These are phyloP conservation scores for Pseudogymnoascus sp. DNA, from an alignment of 2,329 filamentous ascomycete genomes.

Conservation along the genomic window DNA sequence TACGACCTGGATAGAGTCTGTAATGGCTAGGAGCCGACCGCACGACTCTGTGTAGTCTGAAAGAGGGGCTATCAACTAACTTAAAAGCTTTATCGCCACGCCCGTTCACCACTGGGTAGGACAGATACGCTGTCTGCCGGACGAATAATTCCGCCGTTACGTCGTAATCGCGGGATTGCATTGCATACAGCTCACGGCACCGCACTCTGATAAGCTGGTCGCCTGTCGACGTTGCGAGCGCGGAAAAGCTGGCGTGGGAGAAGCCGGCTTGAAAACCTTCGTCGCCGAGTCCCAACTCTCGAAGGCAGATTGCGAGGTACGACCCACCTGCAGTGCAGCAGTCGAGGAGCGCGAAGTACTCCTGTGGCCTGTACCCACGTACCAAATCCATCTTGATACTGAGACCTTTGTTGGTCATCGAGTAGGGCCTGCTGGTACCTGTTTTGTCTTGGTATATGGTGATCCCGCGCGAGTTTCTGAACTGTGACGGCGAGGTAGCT, in stretches of 20 bases:
- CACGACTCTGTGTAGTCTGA: too few relatives aligned
- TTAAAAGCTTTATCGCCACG: neutral
- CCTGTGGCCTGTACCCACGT: neutral
- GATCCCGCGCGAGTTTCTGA: neutral
- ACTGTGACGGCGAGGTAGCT: neutral
- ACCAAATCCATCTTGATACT: neutral
- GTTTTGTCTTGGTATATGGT: neutral
- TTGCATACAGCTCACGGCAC: neutral
- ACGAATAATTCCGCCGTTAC: neutral
- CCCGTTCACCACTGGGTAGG: neutral
- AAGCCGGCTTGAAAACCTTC: too few relatives aligned
- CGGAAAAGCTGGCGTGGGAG: too few relatives aligned
- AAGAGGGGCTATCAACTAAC: neutral
- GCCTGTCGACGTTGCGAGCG: neutral
- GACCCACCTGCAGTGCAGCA: neutral
- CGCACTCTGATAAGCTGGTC: neutral
- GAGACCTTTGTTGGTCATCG: neutral
- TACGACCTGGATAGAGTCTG: too few relatives aligned
- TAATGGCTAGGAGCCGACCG: too few relatives aligned
- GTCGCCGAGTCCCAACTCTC: too few relatives aligned
- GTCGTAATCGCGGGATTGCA: neutral
- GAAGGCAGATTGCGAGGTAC: neutral
- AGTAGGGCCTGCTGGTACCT: neutral
- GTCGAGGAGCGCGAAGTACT: neutral
- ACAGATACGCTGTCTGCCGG: neutral